Percentiles rank a stretch among this genome's conserved stretches.
Evolutionary conservation across 331 rosid species (phyloP).

Genomic region (Malus hybrid): DNA sequence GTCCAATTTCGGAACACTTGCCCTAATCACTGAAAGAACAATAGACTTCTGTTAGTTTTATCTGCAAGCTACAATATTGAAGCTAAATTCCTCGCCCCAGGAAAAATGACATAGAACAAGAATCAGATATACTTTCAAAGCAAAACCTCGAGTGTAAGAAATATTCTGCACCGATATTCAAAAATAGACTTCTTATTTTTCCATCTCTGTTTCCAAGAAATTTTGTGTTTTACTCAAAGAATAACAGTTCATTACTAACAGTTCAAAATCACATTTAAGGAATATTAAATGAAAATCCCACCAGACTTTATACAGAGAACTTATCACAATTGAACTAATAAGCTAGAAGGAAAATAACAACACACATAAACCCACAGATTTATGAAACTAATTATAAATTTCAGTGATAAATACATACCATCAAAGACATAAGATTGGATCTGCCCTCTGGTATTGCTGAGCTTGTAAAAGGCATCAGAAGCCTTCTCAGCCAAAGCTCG

Average conservation of each 20-base stretch:
- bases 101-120: not conserved
- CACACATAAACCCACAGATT: not conserved
- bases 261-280: not conserved
- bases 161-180: not conserved
- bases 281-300: not conserved
- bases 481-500: constrained; percentile 65
- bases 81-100: not conserved
- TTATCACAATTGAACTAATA: not conserved
- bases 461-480: constrained; percentile 73
- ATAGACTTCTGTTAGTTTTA: constrained; percentile 7
- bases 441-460: constrained; percentile 67
- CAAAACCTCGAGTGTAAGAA: not conserved
- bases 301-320: no score
- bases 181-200: not conserved
- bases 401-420: constrained; percentile 32
- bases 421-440: constrained; percentile 85
- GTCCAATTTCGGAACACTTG: constrained; percentile 69
- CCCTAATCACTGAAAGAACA: constrained; percentile 54
- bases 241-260: not conserved
- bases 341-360: not conserved
- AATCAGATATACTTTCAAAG: not conserved
- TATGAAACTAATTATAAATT: not conserved
- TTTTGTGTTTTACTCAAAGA: not conserved
- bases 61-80: not conserved
- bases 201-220: not conserved